Base-by-base conservation (phyloP, 306 rosid genomes). In the Prunus mume region DNA sequence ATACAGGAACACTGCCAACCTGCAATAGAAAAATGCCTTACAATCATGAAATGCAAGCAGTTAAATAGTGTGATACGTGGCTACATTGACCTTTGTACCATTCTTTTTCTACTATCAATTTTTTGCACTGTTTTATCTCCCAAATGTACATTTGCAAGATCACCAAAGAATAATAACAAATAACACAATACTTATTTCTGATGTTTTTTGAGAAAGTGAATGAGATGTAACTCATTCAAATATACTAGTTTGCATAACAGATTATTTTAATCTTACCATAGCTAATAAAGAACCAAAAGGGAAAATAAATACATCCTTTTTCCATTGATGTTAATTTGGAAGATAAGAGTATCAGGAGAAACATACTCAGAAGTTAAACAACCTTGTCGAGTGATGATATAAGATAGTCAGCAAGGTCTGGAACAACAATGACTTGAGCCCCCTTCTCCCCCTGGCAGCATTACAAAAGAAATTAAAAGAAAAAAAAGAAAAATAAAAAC, bases 1-100 rank as follows among this genome's bases (percentile, higher is more conserved):
- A 81, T 71, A 94, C 96, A 14, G 93, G 80, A 78, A 92, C 98
- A 80, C 91, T 94, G 51, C 93, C 89, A 82, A 94, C 98, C 98
- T 92, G 91, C 82, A 81, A 56, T 43, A 79, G 74, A 74, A 74
- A 75, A 80, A 80, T 2, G 22, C 58, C 46, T 60, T 65, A 18
- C 66, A 51, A 62, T 47, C 49, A 60, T 47, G 15, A 24, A 68
- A 52, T 34, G 27, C 9, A 54, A 12, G 49, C 8, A 13, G 3
- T 27, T 46, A 52, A 12, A 22, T 79, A 18, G 55, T 12, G 46
- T 51, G 10, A 41, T 14, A 20, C 27, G 25, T 27, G 65, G 69
- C 72, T 13, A 15, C 12, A 34, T 19, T 22, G 38, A 55, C 30
- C 74, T 7, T 6, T 0, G 8, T 15, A 58, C 45, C 57, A 60